Evolutionary conservation across 1,139 yeast genomes (phyloP), one percentile per base, ranked within the genome.

Genomic region (Saccharomyces pastorianus): DNA sequence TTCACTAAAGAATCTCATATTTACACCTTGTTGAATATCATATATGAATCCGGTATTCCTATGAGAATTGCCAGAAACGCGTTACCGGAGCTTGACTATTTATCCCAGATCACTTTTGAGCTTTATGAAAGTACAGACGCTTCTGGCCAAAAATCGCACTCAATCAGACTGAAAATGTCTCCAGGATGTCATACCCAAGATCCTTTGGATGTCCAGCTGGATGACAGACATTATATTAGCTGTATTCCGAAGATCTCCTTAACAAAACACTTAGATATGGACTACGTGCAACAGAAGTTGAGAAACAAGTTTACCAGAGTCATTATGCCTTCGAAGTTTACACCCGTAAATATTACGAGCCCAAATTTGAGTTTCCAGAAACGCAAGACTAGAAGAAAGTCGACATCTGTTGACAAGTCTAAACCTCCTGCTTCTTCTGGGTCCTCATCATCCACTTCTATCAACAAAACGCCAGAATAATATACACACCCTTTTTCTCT

Each of bases 131-230:
- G 88, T 46, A 83, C 80, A 29, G 90, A 85, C 59, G 77, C 81
- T 48, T 72, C 77, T 8, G 82, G 83, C 6, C 84, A 82, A 49
- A 90, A 90, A 73, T 86, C 87, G 62, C 96, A 90, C 68, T 84
- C 96, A 1, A 85, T 95, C 52, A 80, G 98, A 64, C 78, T 95
- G 58, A 85, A 95, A 17, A 78, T 95, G 61, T 88, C 97, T 1
- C 98, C 99, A 0, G 99, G 99, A 32, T 95, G 99, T 71, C 97
- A 95, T 71, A 90, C 98, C 0, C 96, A 90, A 65, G 96, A 93
- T 71, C 99, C 99, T 14, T 77, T 95, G 59, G 99, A 95, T 72
- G 96, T 95, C 48, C 96, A 93, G 71, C 77, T 95, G 49, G 99
- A 95, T 71, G 95, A 90, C 51, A 93, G 90, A 69, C 99, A 95